Conservation (phyloP, 2,329 filamentous ascomycete genomes). For the Sporothrix inflata region DNA sequence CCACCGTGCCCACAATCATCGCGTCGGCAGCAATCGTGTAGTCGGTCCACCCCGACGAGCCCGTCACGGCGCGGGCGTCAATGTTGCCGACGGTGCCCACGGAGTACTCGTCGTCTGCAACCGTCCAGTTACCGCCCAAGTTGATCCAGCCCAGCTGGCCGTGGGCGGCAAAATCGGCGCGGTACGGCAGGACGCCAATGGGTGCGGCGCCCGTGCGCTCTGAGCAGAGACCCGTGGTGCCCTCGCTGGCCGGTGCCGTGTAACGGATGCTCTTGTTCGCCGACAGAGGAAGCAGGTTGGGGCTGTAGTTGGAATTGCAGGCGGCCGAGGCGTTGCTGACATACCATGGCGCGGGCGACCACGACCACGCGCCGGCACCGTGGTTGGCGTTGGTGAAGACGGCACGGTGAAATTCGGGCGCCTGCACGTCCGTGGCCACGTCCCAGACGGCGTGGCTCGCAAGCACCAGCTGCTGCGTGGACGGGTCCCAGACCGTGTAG, state of each 20-base stretch:
- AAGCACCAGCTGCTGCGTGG: not conserved
- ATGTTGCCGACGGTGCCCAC: not conserved
- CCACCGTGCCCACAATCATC: not conserved
- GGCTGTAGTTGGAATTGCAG: conserved; percentile 23
- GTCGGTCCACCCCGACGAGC: conserved; percentile 15
- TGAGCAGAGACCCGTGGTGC: conserved; percentile 12
- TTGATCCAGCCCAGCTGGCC: conserved; percentile 17
- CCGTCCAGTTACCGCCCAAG: conserved; percentile 7
- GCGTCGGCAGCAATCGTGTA: not conserved
- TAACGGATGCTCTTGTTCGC: not conserved
- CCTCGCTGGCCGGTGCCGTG: not conserved
- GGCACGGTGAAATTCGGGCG: not conserved
- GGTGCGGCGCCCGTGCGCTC: conserved; percentile 2
- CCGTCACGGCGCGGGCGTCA: conserved; percentile 9
- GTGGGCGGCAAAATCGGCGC: not conserved
- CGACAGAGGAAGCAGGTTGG: not conserved
- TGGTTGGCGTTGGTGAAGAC: conserved; percentile 1
- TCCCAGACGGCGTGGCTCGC: conserved; percentile 13
- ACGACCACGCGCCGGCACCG: not conserved
- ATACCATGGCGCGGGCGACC: conserved; percentile 9
- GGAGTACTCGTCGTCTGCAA: not conserved
- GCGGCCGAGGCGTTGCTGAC: conserved; percentile 9
- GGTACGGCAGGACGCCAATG: conserved; percentile 7
- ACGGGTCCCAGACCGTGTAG: conserved; percentile 17
- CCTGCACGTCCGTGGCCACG: not conserved